These are phyloP conservation scores for Chlorencoelia australis DNA, from an alignment of 2,329 filamentous ascomycete species.

Conservation along the genomic window DNA sequence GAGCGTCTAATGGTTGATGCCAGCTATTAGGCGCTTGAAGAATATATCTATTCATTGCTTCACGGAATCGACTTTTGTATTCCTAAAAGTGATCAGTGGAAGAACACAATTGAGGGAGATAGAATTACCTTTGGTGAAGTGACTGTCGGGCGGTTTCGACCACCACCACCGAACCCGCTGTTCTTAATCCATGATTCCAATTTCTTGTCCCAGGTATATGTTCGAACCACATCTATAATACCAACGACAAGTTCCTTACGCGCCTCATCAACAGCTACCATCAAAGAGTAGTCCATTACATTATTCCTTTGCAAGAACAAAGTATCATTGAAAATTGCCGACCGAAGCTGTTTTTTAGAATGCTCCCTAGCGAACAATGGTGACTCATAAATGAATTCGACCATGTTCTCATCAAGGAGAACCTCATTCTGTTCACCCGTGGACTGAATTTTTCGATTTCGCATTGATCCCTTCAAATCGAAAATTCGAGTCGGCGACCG, in stretches of 20 bases:
- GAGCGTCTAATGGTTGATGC: slow-evolving; percentile 11
- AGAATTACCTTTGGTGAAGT: slow-evolving; percentile 76
- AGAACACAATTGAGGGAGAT: not conserved
- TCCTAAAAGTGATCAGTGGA: slow-evolving; percentile 31
- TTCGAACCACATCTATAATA: slow-evolving; percentile 96
- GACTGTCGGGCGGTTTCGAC: slow-evolving; percentile 80
- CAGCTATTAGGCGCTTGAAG: slow-evolving; percentile 21
- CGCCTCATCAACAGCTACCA: slow-evolving; percentile 92
- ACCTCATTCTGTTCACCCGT: slow-evolving; percentile 96
- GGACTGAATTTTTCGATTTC: slow-evolving; percentile 92
- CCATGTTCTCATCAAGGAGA: slow-evolving; percentile 94
- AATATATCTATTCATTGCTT: slow-evolving; percentile 86
- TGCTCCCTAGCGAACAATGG: slow-evolving; percentile 87
- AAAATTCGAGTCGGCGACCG: slow-evolving; percentile 82
- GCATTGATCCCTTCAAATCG: slow-evolving; percentile 96
- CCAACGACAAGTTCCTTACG: slow-evolving; percentile 89
- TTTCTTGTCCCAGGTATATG: slow-evolving; percentile 99
- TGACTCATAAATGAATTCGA: slow-evolving; percentile 97
- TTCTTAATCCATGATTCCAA: slow-evolving; percentile 99
- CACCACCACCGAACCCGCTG: slow-evolving; percentile 68
- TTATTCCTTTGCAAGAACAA: slow-evolving; percentile 89
- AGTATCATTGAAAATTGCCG: slow-evolving; percentile 95
- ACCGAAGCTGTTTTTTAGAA: slow-evolving; percentile 83
- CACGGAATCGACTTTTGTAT: slow-evolving; percentile 90
- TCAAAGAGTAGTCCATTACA: slow-evolving; percentile 98